These are phyloP conservation scores for Ophiostoma angusticollis DNA, from an alignment of 2,329 filamentous ascomycete genomes.

Conservation along the genomic window DNA sequence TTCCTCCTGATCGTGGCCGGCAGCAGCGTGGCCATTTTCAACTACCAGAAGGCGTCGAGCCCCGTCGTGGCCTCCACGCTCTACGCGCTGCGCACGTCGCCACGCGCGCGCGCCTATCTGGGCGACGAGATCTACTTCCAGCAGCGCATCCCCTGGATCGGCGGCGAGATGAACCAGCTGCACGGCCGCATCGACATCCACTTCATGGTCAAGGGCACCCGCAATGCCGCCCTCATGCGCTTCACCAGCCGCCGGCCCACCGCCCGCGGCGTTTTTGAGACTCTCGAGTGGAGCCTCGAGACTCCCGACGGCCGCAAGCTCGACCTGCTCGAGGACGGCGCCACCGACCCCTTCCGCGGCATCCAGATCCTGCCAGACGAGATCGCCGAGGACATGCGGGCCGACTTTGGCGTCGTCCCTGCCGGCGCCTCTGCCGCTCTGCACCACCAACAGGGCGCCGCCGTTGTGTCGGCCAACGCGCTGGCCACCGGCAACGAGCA, in stretches of 20 bases:
- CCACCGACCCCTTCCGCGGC: constrained; percentile 15
- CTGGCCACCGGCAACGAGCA: constrained; percentile 1
- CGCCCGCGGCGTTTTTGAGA: constrained; percentile 59
- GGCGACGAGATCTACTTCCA: constrained; percentile 81
- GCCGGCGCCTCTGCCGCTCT: constrained; percentile 4
- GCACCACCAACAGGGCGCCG: constrained; percentile 1
- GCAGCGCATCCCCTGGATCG: constrained; percentile 69
- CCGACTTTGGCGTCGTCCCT: constrained; percentile 14
- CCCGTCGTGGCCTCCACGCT: constrained; percentile 77
- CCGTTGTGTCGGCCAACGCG: not conserved
- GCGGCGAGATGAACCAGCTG: constrained; percentile 82
- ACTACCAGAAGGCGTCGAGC: constrained; percentile 93
- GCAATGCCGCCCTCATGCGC: constrained; percentile 56
- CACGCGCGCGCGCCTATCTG: constrained; percentile 59
- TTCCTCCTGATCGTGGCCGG: constrained; percentile 61
- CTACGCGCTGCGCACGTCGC: constrained; percentile 78
- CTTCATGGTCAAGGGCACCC: constrained; percentile 76
- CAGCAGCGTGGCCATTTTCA: constrained; percentile 83
- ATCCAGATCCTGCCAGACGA: constrained; percentile 14
- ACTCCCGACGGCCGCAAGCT: constrained; percentile 47
- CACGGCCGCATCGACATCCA: constrained; percentile 79
- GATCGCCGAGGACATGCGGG: constrained; percentile 23
- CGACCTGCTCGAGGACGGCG: constrained; percentile 57
- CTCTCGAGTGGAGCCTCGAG: constrained; percentile 78
- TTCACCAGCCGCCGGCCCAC: constrained; percentile 63